Evolutionary conservation across 306 rosid species (phyloP).

Genomic region (Acmispon strigosus): DNA sequence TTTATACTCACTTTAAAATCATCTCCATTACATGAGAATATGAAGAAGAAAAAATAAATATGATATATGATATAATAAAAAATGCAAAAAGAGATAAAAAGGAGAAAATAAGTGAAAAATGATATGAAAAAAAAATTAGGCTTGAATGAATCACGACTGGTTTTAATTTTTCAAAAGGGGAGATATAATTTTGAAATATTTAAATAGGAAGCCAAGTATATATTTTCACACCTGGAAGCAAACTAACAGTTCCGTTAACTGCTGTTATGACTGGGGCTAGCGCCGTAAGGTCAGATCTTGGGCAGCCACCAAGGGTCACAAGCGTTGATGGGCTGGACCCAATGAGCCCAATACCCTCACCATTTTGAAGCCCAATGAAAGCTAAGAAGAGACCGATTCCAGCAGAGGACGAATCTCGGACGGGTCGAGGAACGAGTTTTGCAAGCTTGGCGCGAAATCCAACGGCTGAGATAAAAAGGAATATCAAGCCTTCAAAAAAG

Average conservation of each 20-base stretch:
- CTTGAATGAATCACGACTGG: too few species aligned
- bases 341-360: constrained; percentile 74
- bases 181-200: too few species aligned
- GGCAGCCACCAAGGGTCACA: constrained; percentile 70
- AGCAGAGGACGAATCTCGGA: constrained; percentile 67
- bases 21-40: too few species aligned
- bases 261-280: constrained; percentile 48
- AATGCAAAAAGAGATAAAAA: too few species aligned
- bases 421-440: constrained; percentile 69
- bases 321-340: constrained; percentile 74
- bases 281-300: constrained; percentile 31
- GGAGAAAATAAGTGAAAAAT: too few species aligned
- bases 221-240: constrained; percentile 13
- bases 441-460: constrained; percentile 80
- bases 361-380: constrained; percentile 73
- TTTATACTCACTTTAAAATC: too few species aligned
- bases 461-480: constrained; percentile 46
- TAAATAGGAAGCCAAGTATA: too few species aligned
- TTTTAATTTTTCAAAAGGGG: too few species aligned
- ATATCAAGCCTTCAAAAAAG: constrained; percentile 68
- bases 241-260: constrained; percentile 45
- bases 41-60: too few species aligned
- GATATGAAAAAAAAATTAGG: too few species aligned
- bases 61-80: too few species aligned
- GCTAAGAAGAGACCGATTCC: constrained; percentile 88